Evolutionary conservation across 1,284 basidiomycete species (phyloP).

Genomic region (Malassezia vespertilionis): DNA sequence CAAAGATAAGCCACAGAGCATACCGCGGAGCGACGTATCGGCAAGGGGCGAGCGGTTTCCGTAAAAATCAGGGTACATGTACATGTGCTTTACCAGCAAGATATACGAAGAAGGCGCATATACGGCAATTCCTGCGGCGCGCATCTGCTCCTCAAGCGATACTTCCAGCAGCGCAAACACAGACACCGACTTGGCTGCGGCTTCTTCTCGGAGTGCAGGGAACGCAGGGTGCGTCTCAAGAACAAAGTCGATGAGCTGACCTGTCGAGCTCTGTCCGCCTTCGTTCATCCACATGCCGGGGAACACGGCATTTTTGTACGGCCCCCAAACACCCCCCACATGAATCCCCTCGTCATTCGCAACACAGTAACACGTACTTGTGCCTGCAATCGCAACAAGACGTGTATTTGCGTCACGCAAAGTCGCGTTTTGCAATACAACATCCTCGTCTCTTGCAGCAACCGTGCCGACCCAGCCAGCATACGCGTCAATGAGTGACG

Average conservation of each 20-base stretch:
- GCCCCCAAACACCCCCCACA: slow-evolving; percentile 90
- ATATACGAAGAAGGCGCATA: slow-evolving; percentile 51
- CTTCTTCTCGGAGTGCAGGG: slow-evolving; percentile 56
- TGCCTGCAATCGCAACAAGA: slow-evolving; percentile 85
- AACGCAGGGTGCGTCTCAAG: slow-evolving; percentile 83
- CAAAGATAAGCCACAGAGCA: slow-evolving; percentile 73
- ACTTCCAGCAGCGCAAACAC: slow-evolving; percentile 60
- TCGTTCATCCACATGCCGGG: slow-evolving; percentile 87
- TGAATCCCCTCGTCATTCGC: slow-evolving; percentile 59
- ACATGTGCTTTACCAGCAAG: slow-evolving; percentile 68
- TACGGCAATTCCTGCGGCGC: slow-evolving; percentile 44
- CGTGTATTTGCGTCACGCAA: slow-evolving; percentile 52
- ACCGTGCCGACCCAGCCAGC: slow-evolving; percentile 98
- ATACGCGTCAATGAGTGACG: slow-evolving; percentile 92
- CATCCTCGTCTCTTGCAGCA: slow-evolving; percentile 59
- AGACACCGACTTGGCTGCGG: slow-evolving; percentile 50
- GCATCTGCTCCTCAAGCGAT: slow-evolving; percentile 60
- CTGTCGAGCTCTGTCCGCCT: slow-evolving; percentile 93
- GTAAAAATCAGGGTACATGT: slow-evolving; percentile 83
- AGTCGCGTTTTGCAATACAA: slow-evolving; percentile 45
- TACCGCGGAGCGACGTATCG: slow-evolving; percentile 81
- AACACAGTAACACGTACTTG: slow-evolving; percentile 87
- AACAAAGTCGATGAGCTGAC: slow-evolving; percentile 94
- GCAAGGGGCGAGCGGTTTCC: slow-evolving; percentile 87
- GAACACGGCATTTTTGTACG: slow-evolving; percentile 80